A percentile compares a stretch with the other conserved stretches of the same genome.
Evolutionary conservation across 768 basidiomycete species (phyloP).

Genomic region (Rossbeevera mucosa): DNA sequence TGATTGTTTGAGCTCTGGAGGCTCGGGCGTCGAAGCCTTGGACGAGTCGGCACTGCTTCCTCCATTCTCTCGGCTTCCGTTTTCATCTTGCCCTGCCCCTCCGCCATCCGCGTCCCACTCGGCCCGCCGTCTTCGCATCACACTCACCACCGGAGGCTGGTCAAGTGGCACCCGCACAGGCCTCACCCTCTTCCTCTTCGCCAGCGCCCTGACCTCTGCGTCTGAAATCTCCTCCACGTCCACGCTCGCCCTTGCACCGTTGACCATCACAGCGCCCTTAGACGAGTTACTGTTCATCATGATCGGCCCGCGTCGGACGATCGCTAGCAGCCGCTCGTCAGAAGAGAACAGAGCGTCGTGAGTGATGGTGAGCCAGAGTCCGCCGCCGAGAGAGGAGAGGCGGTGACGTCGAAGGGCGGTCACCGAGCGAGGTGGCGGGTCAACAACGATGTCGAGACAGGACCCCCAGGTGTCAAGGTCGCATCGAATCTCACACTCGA

Average conservation of each 20-base stretch:
- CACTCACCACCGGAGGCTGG: slow-evolving; percentile 79
- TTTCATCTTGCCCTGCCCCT: slow-evolving; percentile 18
- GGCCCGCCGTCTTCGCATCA: slow-evolving; percentile 60
- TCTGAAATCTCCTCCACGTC: slow-evolving; percentile 89
- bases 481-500: slow-evolving; percentile 89
- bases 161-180: slow-evolving; percentile 86
- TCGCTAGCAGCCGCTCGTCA: slow-evolving; percentile 68
- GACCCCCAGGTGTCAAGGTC: slow-evolving; percentile 86
- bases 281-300: slow-evolving; percentile 33
- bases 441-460: slow-evolving; percentile 83
- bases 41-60: slow-evolving; percentile 15
- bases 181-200: slow-evolving; percentile 82
- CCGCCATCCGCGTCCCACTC: slow-evolving; percentile 62
- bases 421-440: slow-evolving; percentile 84
- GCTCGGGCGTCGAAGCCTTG: slow-evolving; percentile 20
- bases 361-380: slow-evolving; percentile 88
- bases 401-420: slow-evolving; percentile 83
- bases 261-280: slow-evolving; percentile 81
- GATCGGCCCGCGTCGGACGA: slow-evolving; percentile 68
- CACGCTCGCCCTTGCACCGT: slow-evolving; percentile 78
- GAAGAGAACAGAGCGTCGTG: slow-evolving; percentile 78
- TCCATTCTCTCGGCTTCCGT: slow-evolving; percentile 11
- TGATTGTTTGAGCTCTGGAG: slow-evolving; percentile 12
- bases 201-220: slow-evolving; percentile 75
- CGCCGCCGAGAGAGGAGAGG: slow-evolving; percentile 82